phyloP scores from a whole-genome alignment of 768 basidiomycete species.

The Lanmaoa rubissima region DNA sequence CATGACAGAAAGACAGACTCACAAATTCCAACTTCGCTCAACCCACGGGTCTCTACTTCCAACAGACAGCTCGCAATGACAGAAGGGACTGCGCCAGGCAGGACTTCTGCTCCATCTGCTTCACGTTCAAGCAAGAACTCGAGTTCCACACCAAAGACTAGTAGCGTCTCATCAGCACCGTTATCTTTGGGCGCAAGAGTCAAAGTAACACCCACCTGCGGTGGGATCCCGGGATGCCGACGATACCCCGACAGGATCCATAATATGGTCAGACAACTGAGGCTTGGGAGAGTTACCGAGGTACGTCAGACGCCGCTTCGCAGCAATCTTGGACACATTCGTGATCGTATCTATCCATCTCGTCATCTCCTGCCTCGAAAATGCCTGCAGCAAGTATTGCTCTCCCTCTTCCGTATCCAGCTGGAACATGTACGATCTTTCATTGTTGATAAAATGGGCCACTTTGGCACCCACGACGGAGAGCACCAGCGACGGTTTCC shows the following conservation, averaged over 20 bases:
- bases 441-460: conserved; percentile 71
- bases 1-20: conserved; percentile 34
- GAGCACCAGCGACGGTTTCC: conserved; percentile 73
- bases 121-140: conserved; percentile 69
- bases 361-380: conserved; percentile 65
- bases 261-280: conserved; percentile 70
- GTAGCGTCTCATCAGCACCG: conserved; percentile 4
- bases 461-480: conserved; percentile 73
- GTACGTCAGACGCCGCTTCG: conserved; percentile 78
- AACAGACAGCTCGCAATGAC: conserved; percentile 63
- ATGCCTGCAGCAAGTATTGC: conserved; percentile 74
- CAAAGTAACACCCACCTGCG: conserved; percentile 51
- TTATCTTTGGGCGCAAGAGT: background rate
- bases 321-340: conserved; percentile 67
- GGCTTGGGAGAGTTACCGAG: conserved; percentile 74
- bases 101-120: conserved; percentile 44
- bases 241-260: conserved; percentile 47
- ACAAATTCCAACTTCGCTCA: conserved; percentile 85
- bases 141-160: conserved; percentile 77
- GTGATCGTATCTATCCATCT: conserved; percentile 78
- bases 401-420: conserved; percentile 87
- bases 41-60: conserved; percentile 73
- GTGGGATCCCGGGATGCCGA: conserved; percentile 66
- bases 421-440: conserved; percentile 80
- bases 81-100: conserved; percentile 59